Conservation (phyloP, 108 stramenopile genomes). For the Fistulifera solaris region DNA sequence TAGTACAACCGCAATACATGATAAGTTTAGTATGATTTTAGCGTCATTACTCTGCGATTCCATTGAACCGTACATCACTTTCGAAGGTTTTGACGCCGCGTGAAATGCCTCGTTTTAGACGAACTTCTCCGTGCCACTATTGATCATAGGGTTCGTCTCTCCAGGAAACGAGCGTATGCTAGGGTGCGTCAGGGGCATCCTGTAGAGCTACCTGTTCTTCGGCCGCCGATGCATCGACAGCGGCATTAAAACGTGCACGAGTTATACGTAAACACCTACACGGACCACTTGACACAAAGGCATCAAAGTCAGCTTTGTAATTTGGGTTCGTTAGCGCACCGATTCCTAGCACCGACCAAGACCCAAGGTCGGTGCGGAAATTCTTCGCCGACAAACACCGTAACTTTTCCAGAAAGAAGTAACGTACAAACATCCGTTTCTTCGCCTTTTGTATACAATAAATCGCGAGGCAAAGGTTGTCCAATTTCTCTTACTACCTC, state of each 20-base stretch:
- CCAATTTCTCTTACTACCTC: slow-evolving; percentile 42
- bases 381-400: slow-evolving; percentile 78
- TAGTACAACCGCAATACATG: too few relatives aligned
- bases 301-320: slow-evolving; percentile 75
- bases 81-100: too few relatives aligned
- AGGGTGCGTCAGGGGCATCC: too few relatives aligned
- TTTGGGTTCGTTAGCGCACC: slow-evolving; percentile 42
- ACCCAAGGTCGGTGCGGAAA: slow-evolving; percentile 74
- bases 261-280: slow-evolving; percentile 62
- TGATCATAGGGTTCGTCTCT: too few relatives aligned
- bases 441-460: slow-evolving; percentile 60
- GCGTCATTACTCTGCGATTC: background rate
- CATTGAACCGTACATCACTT: too few relatives aligned
- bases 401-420: slow-evolving; percentile 76
- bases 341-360: slow-evolving; percentile 81
- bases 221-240: slow-evolving; percentile 64
- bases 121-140: too few relatives aligned
- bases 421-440: slow-evolving; percentile 63
- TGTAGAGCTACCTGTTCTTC: too few relatives aligned
- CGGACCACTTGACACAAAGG: slow-evolving; percentile 65
- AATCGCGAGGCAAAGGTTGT: slow-evolving; percentile 26
- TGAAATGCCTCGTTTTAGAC: too few relatives aligned
- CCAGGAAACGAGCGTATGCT: too few relatives aligned
- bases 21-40: too few relatives aligned
- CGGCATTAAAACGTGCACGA: slow-evolving; percentile 37